Evolutionary conservation across 2,329 filamentous ascomycete genomes (phyloP).

Genomic region (Delphinella strobiligena): DNA sequence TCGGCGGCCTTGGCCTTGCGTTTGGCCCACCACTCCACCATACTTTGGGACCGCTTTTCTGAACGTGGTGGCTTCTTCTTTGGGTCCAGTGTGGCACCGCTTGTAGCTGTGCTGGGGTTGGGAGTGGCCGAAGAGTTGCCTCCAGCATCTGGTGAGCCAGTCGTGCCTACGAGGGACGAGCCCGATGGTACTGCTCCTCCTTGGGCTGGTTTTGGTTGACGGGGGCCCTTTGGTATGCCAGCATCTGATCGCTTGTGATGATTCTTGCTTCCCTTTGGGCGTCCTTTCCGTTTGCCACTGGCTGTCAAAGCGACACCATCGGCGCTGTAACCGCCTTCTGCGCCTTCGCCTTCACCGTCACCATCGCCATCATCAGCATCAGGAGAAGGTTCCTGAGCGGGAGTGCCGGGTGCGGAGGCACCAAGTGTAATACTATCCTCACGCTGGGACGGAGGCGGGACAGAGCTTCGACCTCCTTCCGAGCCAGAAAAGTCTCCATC

Average conservation of each 20-base stretch:
- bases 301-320: constrained; percentile 1
- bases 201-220: constrained; percentile 17
- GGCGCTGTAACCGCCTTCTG: background rate
- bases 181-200: background rate
- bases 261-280: constrained; percentile 36
- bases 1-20: constrained; percentile 23
- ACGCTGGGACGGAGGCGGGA: constrained; percentile 6
- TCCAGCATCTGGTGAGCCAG: background rate
- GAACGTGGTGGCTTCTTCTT: constrained; percentile 21
- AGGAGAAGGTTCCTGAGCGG: constrained; percentile 1
- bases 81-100: background rate
- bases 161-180: background rate
- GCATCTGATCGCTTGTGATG: constrained; percentile 32
- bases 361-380: constrained; percentile 5
- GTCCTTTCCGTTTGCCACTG: constrained; percentile 18
- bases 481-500: constrained; percentile 17
- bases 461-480: constrained; percentile 13
- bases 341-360: constrained; percentile 3
- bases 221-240: constrained; percentile 37
- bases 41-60: constrained; percentile 31
- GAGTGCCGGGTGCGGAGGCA: constrained; percentile 12
- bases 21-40: constrained; percentile 36
- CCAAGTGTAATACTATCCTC: constrained; percentile 5
- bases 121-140: background rate
- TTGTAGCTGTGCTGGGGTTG: background rate